phyloP scores from a whole-genome alignment of 441 rosid genomes.

The Corymbia citriodora region DNA sequence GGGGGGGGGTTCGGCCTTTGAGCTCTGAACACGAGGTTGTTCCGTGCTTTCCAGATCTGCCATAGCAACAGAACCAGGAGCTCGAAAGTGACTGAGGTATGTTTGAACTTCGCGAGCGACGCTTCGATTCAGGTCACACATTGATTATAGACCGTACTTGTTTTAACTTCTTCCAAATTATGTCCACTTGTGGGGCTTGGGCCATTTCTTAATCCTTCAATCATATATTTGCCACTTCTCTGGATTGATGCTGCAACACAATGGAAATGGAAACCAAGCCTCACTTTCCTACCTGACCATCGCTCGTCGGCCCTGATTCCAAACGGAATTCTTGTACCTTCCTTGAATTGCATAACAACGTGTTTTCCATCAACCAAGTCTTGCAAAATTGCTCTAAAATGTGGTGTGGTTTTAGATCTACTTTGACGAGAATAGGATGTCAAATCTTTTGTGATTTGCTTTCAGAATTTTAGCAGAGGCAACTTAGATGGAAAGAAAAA shows the following conservation, averaged over 20 bases:
- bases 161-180: background rate
- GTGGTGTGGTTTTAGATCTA: background rate
- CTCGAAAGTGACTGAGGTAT: background rate
- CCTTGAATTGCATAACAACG: background rate
- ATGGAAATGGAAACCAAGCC: background rate
- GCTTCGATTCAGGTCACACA: background rate
- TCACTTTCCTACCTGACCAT: background rate
- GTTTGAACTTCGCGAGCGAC: background rate
- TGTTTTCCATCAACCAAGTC: background rate
- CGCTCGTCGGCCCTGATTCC: background rate
- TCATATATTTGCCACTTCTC: background rate
- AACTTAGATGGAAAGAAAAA: no score
- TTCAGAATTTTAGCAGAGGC: background rate
- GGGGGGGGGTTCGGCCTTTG: background rate
- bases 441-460: no score
- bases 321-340: background rate
- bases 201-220: background rate
- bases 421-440: no score
- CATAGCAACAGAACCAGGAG: background rate
- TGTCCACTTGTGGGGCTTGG: background rate
- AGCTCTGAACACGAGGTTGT: background rate
- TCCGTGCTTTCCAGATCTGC: background rate
- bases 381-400: background rate
- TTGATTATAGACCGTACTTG: no score
- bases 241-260: background rate